A percentile compares a stretch with the other conserved stretches of the same genome.
Evolutionary conservation across 2,329 filamentous ascomycete species (phyloP).

Genomic region (Aspergillus sp.): DNA sequence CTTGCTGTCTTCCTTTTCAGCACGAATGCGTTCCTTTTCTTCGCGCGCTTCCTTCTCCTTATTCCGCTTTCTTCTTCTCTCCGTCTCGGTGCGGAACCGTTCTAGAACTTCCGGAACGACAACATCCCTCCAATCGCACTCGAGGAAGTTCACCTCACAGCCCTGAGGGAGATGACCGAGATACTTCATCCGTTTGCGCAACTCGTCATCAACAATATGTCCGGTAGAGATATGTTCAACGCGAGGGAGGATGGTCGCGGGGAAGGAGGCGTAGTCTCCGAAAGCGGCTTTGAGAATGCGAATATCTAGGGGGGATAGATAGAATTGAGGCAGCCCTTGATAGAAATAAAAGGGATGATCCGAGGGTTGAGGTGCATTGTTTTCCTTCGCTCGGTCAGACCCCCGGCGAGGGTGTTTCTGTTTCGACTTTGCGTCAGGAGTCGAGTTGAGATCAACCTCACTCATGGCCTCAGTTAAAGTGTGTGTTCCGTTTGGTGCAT

Average conservation of each 20-base stretch:
- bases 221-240: constrained; percentile 88
- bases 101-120: constrained; percentile 73
- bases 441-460: constrained; percentile 19
- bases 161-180: constrained; percentile 81
- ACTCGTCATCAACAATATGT: constrained; percentile 79
- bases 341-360: constrained; percentile 78
- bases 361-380: constrained; percentile 45
- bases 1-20: constrained; percentile 72
- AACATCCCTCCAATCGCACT: constrained; percentile 94
- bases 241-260: constrained; percentile 78
- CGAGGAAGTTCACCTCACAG: constrained; percentile 87
- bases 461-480: constrained; percentile 25
- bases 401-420: constrained; percentile 18
- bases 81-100: constrained; percentile 73
- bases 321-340: constrained; percentile 81
- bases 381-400: constrained; percentile 22
- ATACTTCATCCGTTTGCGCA: constrained; percentile 83
- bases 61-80: constrained; percentile 72
- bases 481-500: constrained; percentile 18
- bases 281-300: constrained; percentile 88
- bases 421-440: constrained; percentile 22
- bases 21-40: constrained; percentile 78
- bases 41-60: constrained; percentile 81
- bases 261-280: constrained; percentile 77
- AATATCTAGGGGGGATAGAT: constrained; percentile 86